These are phyloP conservation scores for Mycena vulgaris DNA, from an alignment of 768 basidiomycete genomes.

Conservation along the genomic window DNA sequence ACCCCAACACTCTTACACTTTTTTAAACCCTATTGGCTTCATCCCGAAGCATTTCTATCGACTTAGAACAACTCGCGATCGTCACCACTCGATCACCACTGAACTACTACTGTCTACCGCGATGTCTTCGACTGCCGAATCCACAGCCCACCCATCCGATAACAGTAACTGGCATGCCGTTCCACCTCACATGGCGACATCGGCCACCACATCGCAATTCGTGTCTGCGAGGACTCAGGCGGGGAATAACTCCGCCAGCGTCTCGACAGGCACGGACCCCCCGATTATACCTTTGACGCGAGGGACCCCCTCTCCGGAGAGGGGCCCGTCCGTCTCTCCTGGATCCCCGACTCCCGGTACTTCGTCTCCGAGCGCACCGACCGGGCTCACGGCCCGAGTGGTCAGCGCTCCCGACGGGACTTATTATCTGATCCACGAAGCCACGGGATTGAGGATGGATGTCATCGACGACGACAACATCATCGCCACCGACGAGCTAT, in stretches of 20 bases:
- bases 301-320: too few species aligned
- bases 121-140: too few species aligned
- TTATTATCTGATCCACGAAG: background rate
- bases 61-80: too few species aligned
- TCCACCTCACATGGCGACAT: background rate
- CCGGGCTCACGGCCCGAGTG: background rate
- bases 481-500: background rate
- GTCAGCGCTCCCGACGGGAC: background rate
- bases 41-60: background rate
- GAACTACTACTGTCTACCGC: too few species aligned
- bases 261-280: background rate
- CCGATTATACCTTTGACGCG: too few species aligned
- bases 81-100: background rate
- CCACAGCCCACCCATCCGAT: too few species aligned
- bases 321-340: background rate
- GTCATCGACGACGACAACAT: background rate
- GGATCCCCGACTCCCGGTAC: constrained; percentile 6
- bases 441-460: background rate
- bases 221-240: background rate
- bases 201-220: background rate
- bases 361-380: background rate
- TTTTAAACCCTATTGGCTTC: too few species aligned
- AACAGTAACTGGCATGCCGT: background rate
- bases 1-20: too few species aligned
- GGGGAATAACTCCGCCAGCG: background rate